Conservation (phyloP, 495 filamentous ascomycete genomes). For the Evernia prunastri region DNA sequence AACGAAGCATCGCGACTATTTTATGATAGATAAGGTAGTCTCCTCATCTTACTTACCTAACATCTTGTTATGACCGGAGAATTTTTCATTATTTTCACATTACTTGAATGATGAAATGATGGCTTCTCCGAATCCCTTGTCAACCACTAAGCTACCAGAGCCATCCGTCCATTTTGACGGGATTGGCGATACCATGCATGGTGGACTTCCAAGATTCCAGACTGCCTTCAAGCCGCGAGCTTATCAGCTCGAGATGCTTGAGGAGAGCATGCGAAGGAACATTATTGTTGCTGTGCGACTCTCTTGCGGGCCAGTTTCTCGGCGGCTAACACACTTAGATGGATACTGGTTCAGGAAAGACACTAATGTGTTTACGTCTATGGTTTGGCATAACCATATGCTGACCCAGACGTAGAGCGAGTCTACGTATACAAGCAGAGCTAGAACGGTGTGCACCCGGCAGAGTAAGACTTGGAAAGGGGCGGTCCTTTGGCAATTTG, state of each 20-base stretch:
- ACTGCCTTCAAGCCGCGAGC: slow-evolving; percentile 33
- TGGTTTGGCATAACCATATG: background rate
- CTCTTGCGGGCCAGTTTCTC: background rate
- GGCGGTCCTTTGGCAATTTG: background rate
- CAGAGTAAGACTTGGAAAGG: slow-evolving; percentile 45
- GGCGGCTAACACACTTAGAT: slow-evolving; percentile 47
- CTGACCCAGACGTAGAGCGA: slow-evolving; percentile 48
- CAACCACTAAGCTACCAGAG: background rate
- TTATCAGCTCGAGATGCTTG: slow-evolving; percentile 90
- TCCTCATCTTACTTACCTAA: background rate
- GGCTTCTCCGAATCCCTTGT: background rate
- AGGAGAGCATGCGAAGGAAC: slow-evolving; percentile 56
- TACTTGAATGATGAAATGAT: background rate
- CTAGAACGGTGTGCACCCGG: slow-evolving; percentile 54
- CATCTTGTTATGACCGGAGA: background rate
- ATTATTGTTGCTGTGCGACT: slow-evolving; percentile 65
- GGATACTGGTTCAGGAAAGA: slow-evolving; percentile 93
- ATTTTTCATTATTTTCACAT: background rate
- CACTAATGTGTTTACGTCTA: slow-evolving; percentile 27
- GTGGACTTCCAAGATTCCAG: background rate
- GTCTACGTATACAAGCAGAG: slow-evolving; percentile 69
- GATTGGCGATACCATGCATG: background rate
- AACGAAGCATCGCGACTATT: background rate
- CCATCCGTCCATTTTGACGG: background rate
- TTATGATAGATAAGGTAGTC: background rate